phyloP scores from a whole-genome alignment of 163 green algal genomes.

The Scenedesmus sp. region DNA sequence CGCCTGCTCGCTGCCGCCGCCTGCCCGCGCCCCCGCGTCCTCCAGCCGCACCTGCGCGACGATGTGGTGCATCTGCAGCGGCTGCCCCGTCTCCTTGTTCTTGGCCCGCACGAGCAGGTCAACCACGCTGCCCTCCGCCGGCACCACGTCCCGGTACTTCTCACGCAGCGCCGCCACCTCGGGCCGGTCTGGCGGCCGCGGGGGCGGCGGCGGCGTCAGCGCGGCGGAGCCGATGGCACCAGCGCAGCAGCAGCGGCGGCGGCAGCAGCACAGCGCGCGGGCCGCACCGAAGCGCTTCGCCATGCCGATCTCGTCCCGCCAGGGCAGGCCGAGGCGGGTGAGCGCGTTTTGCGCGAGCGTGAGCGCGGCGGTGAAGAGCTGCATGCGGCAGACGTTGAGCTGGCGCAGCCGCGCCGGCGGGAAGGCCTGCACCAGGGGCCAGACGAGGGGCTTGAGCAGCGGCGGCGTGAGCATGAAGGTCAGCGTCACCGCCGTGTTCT shows the following conservation, averaged over 20 bases:
- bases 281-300: slow-evolving; percentile 21
- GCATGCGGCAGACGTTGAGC: slow-evolving; percentile 34
- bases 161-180: background rate
- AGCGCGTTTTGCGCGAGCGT: slow-evolving; percentile 34
- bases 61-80: slow-evolving; percentile 39
- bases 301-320: slow-evolving; percentile 30
- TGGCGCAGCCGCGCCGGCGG: background rate
- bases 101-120: slow-evolving; percentile 39
- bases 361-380: slow-evolving; percentile 42
- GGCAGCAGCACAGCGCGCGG: background rate
- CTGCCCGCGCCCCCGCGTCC: background rate
- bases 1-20: too few species aligned
- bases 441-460: slow-evolving; percentile 37
- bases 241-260: background rate
- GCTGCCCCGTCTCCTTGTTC: slow-evolving; percentile 43
- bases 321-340: slow-evolving; percentile 15
- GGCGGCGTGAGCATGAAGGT: slow-evolving; percentile 42
- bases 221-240: too few species aligned
- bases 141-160: slow-evolving; percentile 16
- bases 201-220: too few species aligned
- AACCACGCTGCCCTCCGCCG: slow-evolving; percentile 41
- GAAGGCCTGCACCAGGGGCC: slow-evolving; percentile 5
- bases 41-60: slow-evolving; percentile 26
- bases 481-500: slow-evolving; percentile 38
- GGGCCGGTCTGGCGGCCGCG: slow-evolving; percentile 6